phyloP scores from a whole-genome alignment of 2,329 filamentous ascomycete genomes.

The Cadophora sp. region DNA sequence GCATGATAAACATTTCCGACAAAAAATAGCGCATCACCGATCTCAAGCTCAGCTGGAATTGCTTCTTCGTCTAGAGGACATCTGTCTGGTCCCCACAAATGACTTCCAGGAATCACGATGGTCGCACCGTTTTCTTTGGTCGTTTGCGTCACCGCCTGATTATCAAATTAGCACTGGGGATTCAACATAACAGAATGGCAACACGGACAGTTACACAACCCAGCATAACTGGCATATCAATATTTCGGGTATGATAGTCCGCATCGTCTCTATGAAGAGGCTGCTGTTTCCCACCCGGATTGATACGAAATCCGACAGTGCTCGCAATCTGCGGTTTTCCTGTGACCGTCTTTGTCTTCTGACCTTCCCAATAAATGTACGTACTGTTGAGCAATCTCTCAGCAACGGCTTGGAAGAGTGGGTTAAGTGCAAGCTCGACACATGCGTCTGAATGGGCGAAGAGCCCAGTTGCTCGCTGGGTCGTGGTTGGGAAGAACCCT shows the following conservation, averaged over 20 bases:
- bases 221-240: constrained; percentile 16
- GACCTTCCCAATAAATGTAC: constrained; percentile 47
- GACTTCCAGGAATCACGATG: constrained; percentile 17
- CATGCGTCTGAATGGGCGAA: constrained; percentile 48
- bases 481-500: constrained; percentile 50
- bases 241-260: constrained; percentile 10
- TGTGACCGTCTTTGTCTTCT: constrained; percentile 43
- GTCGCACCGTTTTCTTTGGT: constrained; percentile 24
- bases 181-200: neutral
- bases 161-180: no score
- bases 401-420: constrained; percentile 45
- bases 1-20: constrained; percentile 22
- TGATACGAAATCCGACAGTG: constrained; percentile 48
- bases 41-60: constrained; percentile 15
- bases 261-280: constrained; percentile 48
- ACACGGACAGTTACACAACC: constrained; percentile 6
- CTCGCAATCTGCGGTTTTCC: constrained; percentile 48
- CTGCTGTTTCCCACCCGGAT: constrained; percentile 50
- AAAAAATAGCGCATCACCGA: constrained; percentile 14
- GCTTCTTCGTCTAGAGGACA: constrained; percentile 14
- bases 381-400: constrained; percentile 46
- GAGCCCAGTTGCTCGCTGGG: constrained; percentile 49
- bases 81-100: constrained; percentile 19
- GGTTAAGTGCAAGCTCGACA: constrained; percentile 47
- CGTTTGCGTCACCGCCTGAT: constrained; percentile 11